Base-by-base conservation (phyloP, 495 filamentous ascomycete species). In the Chaetomium fimeti region DNA sequence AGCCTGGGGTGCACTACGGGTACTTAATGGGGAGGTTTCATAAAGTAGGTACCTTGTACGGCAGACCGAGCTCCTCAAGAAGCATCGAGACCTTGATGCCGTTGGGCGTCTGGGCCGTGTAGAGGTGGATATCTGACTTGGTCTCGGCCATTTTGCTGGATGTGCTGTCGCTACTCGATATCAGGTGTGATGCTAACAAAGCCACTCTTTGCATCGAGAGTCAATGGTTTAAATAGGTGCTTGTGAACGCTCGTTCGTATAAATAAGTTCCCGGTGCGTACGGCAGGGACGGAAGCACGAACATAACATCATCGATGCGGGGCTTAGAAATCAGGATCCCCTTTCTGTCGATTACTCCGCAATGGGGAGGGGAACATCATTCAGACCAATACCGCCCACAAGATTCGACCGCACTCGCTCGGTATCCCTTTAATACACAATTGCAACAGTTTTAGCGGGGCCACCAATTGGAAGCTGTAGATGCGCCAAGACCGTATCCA, bases 21-120 rank as follows among this genome's bases (percentile, higher is more conserved):
- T 42, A 32, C n/a, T 1, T 42, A n/a, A 8, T 49, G 45, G 8
- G 3, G n/a, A 5, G 27, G 36, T 11, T 18, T 27, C 20, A 20
- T 42, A 5, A 43, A 43, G 1, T 20, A 4, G 18, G 53, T 16
- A 76, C 78, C 69, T 85, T 82, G 67, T 91, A 93, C 48, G 87
- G 82, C 22, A 91, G 68, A 5, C 86, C 86, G 0, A 96, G 83
- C 78, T 96, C 93, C 76, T 97, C 92, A n/a, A 97, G 79, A 0
- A 90, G 84, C 68, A 96, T 96, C 58, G 90, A 91, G 69, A 93
- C 85, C 73, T 96, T 96, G 74, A 87, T 83, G 62, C 88, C 88
- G 72, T 91, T 91, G 27, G 88, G 88, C 11, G 88, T 91, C 71
- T 83, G 79, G 0, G 82, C 76, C 29, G 82, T 85, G 71, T 85